Percentiles rank a stretch among this genome's conserved stretches.
These are phyloP conservation scores for Pseudognaphalium luteoalbum DNA, from an alignment of 129 eudicot species.

Conservation along the genomic window DNA sequence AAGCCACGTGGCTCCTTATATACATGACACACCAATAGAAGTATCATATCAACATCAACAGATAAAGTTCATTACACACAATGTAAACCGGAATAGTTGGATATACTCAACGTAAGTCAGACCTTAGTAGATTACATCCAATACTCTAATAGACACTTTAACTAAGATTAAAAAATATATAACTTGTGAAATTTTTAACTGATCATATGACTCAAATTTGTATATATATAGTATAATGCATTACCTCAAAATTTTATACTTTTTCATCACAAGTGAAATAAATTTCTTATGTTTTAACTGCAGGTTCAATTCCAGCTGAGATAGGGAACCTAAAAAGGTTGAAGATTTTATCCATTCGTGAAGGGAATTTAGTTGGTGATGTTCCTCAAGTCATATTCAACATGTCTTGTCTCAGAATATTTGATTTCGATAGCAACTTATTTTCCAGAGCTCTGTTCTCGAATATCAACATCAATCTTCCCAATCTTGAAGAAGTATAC, in stretches of 20 bases:
- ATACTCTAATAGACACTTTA: too few species aligned
- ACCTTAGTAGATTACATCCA: too few species aligned
- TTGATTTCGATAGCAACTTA: constrained; percentile 31
- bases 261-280: neutral
- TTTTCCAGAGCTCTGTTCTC: constrained; percentile 34
- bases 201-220: too few species aligned
- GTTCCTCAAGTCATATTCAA: constrained; percentile 45
- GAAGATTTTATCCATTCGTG: constrained; percentile 26
- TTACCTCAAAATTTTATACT: neutral
- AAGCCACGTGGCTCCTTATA: too few species aligned
- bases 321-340: constrained; percentile 39
- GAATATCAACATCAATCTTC: neutral
- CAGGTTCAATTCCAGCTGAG: constrained; percentile 44
- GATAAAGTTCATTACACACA: too few species aligned
- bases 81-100: too few species aligned
- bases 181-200: too few species aligned
- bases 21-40: too few species aligned
- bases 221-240: too few species aligned
- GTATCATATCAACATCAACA: too few species aligned
- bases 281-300: neutral
- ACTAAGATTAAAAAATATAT: too few species aligned
- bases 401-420: constrained; percentile 34
- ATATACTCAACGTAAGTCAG: too few species aligned
- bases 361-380: constrained; percentile 34
- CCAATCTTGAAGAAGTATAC: constrained; percentile 30